Evolutionary conservation across 805 yeast species (phyloP).

Genomic region (Candida easanensis): DNA sequence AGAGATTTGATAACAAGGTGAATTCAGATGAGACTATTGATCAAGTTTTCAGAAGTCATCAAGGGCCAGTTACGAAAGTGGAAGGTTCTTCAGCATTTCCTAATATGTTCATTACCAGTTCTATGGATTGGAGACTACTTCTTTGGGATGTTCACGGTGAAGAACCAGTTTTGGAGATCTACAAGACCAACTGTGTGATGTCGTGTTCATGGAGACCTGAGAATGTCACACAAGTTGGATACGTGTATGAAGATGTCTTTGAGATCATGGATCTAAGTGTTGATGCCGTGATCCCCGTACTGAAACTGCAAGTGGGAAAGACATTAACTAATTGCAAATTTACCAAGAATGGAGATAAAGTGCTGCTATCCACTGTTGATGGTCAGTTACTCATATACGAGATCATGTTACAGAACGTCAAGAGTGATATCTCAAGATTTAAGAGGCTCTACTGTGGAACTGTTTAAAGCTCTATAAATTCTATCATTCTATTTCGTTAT

Average conservation of each 20-base stretch:
- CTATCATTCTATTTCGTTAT: no score
- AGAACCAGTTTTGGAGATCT: conserved; percentile 23
- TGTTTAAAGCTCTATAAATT: background rate
- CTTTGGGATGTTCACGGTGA: conserved; percentile 26
- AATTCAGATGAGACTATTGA: conserved; percentile 17
- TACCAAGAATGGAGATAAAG: conserved; percentile 17
- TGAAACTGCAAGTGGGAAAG: conserved; percentile 14
- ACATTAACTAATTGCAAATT: conserved; percentile 17
- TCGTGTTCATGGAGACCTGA: conserved; percentile 28
- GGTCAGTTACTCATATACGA: conserved; percentile 21
- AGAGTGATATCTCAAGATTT: conserved; percentile 20
- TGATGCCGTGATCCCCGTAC: conserved; percentile 26
- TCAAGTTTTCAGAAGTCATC: conserved; percentile 25
- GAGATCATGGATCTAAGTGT: conserved; percentile 32
- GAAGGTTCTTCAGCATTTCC: conserved; percentile 18
- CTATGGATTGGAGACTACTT: conserved; percentile 32
- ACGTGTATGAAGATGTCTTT: conserved; percentile 28
- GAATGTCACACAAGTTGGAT: conserved; percentile 29
- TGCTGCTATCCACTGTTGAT: conserved; percentile 15
- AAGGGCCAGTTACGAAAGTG: conserved; percentile 26
- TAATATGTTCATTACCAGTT: conserved; percentile 26
- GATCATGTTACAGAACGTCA: conserved; percentile 11
- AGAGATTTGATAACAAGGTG: conserved; percentile 24
- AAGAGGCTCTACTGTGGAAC: conserved; percentile 16
- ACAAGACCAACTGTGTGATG: conserved; percentile 27